phyloP scores from a whole-genome alignment of 2,329 filamentous ascomycete species.

The Curvularia hawaiiensis region DNA sequence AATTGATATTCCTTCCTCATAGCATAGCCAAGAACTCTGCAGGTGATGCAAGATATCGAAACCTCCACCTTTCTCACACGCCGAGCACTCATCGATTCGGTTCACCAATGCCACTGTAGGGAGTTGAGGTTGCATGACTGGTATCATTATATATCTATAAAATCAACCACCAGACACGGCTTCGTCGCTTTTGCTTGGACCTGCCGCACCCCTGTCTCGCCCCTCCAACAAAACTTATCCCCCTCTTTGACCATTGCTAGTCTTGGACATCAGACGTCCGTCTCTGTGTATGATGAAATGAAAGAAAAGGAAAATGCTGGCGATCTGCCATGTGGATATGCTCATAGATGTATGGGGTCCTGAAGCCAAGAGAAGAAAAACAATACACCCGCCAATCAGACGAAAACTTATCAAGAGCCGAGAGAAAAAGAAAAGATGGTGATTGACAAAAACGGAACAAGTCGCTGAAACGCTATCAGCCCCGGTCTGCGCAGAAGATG shows the following conservation, averaged over 20 bases:
- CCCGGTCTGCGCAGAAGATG: constrained; percentile 22
- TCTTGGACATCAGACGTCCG: constrained; percentile 13
- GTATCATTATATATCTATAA: constrained; percentile 23
- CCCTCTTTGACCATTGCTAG: constrained; percentile 17
- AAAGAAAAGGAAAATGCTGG: constrained; percentile 14
- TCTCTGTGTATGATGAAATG: constrained; percentile 14
- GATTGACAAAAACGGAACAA: constrained; percentile 30
- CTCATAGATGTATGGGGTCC: constrained; percentile 12
- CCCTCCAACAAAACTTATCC: constrained; percentile 12
- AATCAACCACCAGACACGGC: constrained; percentile 20
- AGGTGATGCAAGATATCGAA: neutral
- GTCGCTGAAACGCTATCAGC: constrained; percentile 44
- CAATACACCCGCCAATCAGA: constrained; percentile 11
- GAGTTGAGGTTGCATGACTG: constrained; percentile 9
- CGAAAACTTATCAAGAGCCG: neutral
- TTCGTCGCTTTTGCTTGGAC: constrained; percentile 21
- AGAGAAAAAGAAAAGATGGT: constrained; percentile 5
- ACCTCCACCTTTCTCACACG: too few relatives aligned
- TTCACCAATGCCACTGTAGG: neutral
- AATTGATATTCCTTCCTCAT: too few relatives aligned
- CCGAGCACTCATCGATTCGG: neutral
- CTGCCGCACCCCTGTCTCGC: constrained; percentile 24
- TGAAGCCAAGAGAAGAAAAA: constrained; percentile 1
- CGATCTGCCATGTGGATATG: constrained; percentile 12
- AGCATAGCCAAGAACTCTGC: neutral